Evolutionary conservation across 768 basidiomycete species (phyloP).

Genomic region (Pleurotus giganteus): DNA sequence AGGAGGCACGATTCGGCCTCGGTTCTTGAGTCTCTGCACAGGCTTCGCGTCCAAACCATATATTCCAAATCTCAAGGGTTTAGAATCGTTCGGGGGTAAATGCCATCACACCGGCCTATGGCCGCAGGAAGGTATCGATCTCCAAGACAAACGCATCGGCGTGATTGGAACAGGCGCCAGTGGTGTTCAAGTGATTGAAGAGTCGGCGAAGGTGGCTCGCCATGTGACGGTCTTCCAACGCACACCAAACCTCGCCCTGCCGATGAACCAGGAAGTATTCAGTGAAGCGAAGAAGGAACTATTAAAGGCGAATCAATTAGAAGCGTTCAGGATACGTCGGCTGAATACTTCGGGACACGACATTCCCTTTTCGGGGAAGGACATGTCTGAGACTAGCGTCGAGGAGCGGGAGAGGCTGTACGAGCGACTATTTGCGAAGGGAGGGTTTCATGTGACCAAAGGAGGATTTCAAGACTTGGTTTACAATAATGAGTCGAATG

Average conservation of each 20-base stretch:
- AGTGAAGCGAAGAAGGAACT: conserved; percentile 25
- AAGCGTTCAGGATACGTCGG: conserved; percentile 16
- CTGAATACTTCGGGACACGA: background rate
- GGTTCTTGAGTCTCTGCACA: conserved; percentile 14
- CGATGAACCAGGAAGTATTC: conserved; percentile 66
- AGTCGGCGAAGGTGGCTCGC: conserved; percentile 16
- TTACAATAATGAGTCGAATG: conserved; percentile 17
- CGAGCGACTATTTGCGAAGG: conserved; percentile 17
- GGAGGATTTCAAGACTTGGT: conserved; percentile 17
- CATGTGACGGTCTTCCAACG: conserved; percentile 28
- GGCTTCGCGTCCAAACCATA: conserved; percentile 16
- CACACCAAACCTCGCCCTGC: conserved; percentile 41
- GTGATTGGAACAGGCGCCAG: conserved; percentile 26
- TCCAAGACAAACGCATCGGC: conserved; percentile 21
- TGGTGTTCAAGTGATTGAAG: conserved; percentile 24
- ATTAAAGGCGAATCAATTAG: conserved; percentile 10
- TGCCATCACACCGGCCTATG: conserved; percentile 22
- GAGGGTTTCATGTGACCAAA: conserved; percentile 18
- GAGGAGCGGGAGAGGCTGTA: conserved; percentile 11
- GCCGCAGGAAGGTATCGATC: conserved; percentile 20
- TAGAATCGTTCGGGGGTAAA: conserved; percentile 20
- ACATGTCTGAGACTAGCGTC: background rate
- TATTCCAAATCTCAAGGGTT: conserved; percentile 18
- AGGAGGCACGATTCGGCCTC: conserved; percentile 5
- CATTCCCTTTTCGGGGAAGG: background rate